These are phyloP conservation scores for Panicum virgatum DNA, from an alignment of 202 grass and related monocot species.

Conservation along the genomic window DNA sequence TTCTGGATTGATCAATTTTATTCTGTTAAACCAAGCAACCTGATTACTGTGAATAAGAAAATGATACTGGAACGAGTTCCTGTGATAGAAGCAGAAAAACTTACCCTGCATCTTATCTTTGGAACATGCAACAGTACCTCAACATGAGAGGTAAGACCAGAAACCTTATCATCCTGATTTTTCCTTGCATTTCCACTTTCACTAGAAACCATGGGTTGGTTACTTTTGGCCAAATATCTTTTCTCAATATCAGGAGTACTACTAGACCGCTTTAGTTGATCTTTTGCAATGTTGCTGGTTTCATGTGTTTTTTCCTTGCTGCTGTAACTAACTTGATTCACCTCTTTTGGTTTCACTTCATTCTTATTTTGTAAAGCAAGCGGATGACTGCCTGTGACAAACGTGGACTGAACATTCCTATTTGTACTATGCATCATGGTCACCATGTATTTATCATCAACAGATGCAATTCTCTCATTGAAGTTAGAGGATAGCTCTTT, in stretches of 20 bases:
- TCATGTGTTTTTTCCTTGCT: conserved; percentile 47
- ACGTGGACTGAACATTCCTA: conserved; percentile 57
- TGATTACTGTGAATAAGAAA: conserved; percentile 20
- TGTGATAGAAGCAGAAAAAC: conserved; percentile 44
- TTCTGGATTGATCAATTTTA: neutral
- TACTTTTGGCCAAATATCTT: conserved; percentile 51
- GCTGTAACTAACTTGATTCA: conserved; percentile 32
- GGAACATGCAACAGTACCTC: conserved; percentile 63
- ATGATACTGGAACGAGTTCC: conserved; percentile 40
- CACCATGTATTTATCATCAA: conserved; percentile 98
- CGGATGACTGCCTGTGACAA: conserved; percentile 43
- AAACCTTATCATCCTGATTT: conserved; percentile 50
- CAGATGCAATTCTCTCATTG: conserved; percentile 69
- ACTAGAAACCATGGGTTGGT: conserved; percentile 45
- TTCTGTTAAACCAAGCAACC: neutral
- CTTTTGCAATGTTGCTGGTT: conserved; percentile 36
- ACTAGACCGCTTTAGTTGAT: conserved; percentile 79
- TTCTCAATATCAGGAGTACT: conserved; percentile 92
- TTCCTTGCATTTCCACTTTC: conserved; percentile 43
- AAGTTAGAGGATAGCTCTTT: conserved; percentile 75
- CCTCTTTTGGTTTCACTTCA: conserved; percentile 50
- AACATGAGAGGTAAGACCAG: conserved; percentile 43
- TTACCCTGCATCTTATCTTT: conserved; percentile 95
- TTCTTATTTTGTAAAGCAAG: conserved; percentile 56
- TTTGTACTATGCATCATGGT: conserved; percentile 79